Evolutionary conservation across 108 stramenopile genomes (phyloP), one percentile per base, ranked within the genome.

Genomic region (Cyclotella sp.): DNA sequence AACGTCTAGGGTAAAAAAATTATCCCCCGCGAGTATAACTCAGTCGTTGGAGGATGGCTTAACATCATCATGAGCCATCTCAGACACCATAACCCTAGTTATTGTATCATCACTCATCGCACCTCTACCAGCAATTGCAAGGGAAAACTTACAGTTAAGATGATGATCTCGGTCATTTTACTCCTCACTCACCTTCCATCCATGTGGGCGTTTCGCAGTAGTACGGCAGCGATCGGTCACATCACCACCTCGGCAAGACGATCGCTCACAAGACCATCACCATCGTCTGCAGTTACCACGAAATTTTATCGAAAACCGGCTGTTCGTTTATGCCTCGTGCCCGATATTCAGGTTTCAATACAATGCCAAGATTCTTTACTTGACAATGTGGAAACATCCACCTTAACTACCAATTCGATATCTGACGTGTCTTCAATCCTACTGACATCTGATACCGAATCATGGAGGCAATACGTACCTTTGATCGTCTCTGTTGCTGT

Each of bases 391-490:
- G 34, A 34, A 34, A 12, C 24, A 57, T 57, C 55, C 22, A 26
- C 55, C 4, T 19, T 26, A 8, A 3, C 19, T 24, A 39, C 30
- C 60, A 61, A 30, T 39, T 19, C 29, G 1, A 13, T 61, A 61
- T 7, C 30, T 39, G 30, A 14, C 34, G n/a, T 39, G 19, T 71
- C 69, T 26, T 74, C 78, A 18, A 40, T 69, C 14, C 30, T 84
- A 29, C 24, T 77, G 70, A 43, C 78, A 24, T 59, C 75, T 21
- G 79, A 76, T 9, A 62, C 41, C 9, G 86, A 87, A 62, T 84
- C 85, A 61, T 95, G 94, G 92, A 78, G 94, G 30, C 91, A 93
- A 74, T 95, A 95, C 52, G 91, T 95, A n/a, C 91, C 92, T 16
- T 81, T 93, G 22, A 78, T 77, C 18, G 89, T 95, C 11, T 84